Percentiles rank a stretch among this genome's conserved stretches.
phyloP scores from a whole-genome alignment of 208 protist species.

The Crithidia mellificae region DNA sequence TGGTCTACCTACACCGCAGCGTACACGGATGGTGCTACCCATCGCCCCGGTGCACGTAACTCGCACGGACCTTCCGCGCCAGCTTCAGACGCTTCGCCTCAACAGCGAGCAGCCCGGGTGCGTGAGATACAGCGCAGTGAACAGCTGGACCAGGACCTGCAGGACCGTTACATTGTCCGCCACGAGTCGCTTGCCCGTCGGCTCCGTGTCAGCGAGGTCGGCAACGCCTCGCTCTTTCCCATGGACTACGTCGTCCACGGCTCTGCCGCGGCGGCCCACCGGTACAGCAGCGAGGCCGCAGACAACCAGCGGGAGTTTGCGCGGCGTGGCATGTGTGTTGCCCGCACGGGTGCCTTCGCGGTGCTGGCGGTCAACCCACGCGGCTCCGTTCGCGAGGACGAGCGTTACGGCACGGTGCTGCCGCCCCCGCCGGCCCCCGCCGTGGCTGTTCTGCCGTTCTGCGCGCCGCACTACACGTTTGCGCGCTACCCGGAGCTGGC shows the following conservation, averaged over 20 bases:
- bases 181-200: slow-evolving; percentile 31
- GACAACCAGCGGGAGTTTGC: slow-evolving; percentile 58
- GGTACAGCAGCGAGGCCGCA: slow-evolving; percentile 24
- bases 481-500: slow-evolving; percentile 72
- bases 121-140: slow-evolving; percentile 17
- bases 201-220: slow-evolving; percentile 25
- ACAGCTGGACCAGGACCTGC: slow-evolving; percentile 27
- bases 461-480: slow-evolving; percentile 65
- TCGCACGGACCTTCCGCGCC: no score
- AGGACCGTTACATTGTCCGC: slow-evolving; percentile 19
- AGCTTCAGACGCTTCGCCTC: background rate
- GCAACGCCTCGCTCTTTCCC: slow-evolving; percentile 54
- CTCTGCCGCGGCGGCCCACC: slow-evolving; percentile 8
- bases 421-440: slow-evolving; percentile 45
- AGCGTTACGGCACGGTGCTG: slow-evolving; percentile 39
- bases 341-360: slow-evolving; percentile 37
- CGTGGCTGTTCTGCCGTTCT: slow-evolving; percentile 76
- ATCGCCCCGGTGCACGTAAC: no score
- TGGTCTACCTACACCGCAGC: slow-evolving; percentile 1
- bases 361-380: slow-evolving; percentile 64
- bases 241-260: slow-evolving; percentile 50
- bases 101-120: background rate
- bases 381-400: slow-evolving; percentile 49
- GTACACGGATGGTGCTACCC: no score
- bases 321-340: slow-evolving; percentile 64